Conservation (phyloP, 1,284 basidiomycete genomes). For the Cystobasidiaceae sp. region DNA sequence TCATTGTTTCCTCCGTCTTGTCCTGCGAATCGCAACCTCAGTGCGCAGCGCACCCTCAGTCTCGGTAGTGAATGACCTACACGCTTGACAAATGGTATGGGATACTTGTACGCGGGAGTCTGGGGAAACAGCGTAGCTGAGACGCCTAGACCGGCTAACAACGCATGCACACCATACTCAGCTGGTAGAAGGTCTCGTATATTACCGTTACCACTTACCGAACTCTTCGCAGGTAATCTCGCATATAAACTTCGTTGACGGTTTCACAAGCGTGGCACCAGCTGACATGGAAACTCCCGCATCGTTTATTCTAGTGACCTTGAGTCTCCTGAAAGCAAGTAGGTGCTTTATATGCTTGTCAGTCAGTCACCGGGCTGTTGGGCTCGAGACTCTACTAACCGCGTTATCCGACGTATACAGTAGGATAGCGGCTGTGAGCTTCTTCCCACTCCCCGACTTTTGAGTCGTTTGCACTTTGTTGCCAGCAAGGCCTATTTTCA, state of each 20-base stretch:
- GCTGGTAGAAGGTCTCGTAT: slow-evolving; percentile 1
- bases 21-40: too few species aligned
- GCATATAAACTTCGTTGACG: slow-evolving; percentile 40
- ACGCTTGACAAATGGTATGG: background rate
- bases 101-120: background rate
- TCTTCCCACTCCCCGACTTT: slow-evolving; percentile 12
- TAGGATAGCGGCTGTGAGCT: slow-evolving; percentile 27
- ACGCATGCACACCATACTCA: background rate
- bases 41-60: background rate
- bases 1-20: too few species aligned
- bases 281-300: slow-evolving; percentile 31
- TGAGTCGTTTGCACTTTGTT: slow-evolving; percentile 31
- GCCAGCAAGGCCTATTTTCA: slow-evolving; percentile 31
- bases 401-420: slow-evolving; percentile 31
- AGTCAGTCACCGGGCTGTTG: background rate
- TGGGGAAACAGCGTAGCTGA: background rate
- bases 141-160: background rate
- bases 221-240: slow-evolving; percentile 37
- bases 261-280: slow-evolving; percentile 40
- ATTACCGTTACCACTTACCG: slow-evolving; percentile 21
- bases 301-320: slow-evolving; percentile 29
- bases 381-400: slow-evolving; percentile 18
- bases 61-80: background rate
- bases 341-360: slow-evolving; percentile 22
- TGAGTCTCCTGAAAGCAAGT: slow-evolving; percentile 23